Conservation (phyloP, 164 flowering plant genomes). For the Warburgia ugandensis region DNA sequence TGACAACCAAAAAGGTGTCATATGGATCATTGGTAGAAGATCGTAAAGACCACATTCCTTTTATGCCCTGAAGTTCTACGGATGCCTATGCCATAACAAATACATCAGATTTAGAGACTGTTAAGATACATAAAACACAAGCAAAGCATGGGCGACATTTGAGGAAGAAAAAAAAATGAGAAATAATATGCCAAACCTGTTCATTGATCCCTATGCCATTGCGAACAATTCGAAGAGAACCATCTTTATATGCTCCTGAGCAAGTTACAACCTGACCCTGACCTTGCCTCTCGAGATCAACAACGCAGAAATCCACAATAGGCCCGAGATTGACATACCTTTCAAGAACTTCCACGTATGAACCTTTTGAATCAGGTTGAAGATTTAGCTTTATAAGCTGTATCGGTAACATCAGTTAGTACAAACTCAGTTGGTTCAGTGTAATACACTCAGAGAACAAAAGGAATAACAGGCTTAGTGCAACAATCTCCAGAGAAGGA, state of each 20-base stretch:
- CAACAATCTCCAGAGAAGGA: too few species aligned
- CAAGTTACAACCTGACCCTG: constrained; percentile 99
- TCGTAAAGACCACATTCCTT: constrained; percentile 99
- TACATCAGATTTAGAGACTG: neutral
- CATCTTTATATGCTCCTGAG: constrained; percentile 98
- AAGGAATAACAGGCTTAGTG: too few species aligned
- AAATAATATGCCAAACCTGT: constrained; percentile 43
- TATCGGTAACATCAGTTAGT: constrained; percentile 9
- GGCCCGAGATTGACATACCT: constrained; percentile 95
- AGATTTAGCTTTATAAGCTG: constrained; percentile 92
- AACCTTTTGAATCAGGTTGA: constrained; percentile 93
- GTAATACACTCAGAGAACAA: too few species aligned
- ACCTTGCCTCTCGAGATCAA: constrained; percentile 98
- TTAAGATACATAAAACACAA: neutral
- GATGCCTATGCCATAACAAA: constrained; percentile 56
- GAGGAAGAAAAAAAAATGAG: neutral
- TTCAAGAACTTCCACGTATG: constrained; percentile 92
- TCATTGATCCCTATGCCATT: constrained; percentile 99
- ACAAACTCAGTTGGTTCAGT: neutral
- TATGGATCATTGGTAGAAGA: constrained; percentile 81
- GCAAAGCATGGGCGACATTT: neutral
- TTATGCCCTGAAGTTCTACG: constrained; percentile 97
- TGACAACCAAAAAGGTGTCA: constrained; percentile 95
- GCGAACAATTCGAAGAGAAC: constrained; percentile 93
- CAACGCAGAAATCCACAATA: constrained; percentile 94